phyloP scores from a whole-genome alignment of 306 rosid species.

The Prosopis cineraria region DNA sequence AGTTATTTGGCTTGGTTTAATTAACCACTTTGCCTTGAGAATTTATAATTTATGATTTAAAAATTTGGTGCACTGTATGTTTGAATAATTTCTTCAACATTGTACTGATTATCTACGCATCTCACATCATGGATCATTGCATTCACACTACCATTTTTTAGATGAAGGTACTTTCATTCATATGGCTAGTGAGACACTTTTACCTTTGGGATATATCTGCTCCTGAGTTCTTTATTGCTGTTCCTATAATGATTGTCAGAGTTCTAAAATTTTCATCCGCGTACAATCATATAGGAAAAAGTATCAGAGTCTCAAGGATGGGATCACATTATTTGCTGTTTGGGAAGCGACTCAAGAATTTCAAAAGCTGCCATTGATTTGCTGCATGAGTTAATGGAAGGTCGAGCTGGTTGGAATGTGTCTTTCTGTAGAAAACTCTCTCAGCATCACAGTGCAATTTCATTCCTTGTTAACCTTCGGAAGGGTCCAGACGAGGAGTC shows the following conservation, averaged over 20 bases:
- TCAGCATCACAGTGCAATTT: slow-evolving; percentile 50
- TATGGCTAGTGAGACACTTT: slow-evolving; percentile 3
- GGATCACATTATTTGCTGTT: slow-evolving; percentile 64
- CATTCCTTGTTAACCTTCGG: slow-evolving; percentile 58
- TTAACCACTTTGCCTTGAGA: background rate
- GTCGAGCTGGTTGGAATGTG: slow-evolving; percentile 67
- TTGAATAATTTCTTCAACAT: background rate
- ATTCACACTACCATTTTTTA: background rate
- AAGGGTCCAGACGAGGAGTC: slow-evolving; percentile 52
- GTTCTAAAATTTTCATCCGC: slow-evolving; percentile 26
- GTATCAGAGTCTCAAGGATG: slow-evolving; percentile 63
- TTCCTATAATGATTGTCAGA: background rate
- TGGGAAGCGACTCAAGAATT: slow-evolving; percentile 56
- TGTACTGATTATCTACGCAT: background rate
- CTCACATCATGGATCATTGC: slow-evolving; percentile 13
- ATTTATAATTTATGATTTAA: slow-evolving; percentile 18
- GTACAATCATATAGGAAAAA: slow-evolving; percentile 51
- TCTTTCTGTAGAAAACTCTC: slow-evolving; percentile 65
- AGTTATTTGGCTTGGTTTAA: slow-evolving; percentile 24
- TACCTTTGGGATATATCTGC: background rate
- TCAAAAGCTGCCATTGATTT: slow-evolving; percentile 68
- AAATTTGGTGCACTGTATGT: background rate
- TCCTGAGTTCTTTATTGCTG: background rate
- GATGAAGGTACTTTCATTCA: background rate
- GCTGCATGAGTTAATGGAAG: slow-evolving; percentile 66